Evolutionary conservation across 345 rosid species (phyloP).

Genomic region (Barbarea vulgaris): DNA sequence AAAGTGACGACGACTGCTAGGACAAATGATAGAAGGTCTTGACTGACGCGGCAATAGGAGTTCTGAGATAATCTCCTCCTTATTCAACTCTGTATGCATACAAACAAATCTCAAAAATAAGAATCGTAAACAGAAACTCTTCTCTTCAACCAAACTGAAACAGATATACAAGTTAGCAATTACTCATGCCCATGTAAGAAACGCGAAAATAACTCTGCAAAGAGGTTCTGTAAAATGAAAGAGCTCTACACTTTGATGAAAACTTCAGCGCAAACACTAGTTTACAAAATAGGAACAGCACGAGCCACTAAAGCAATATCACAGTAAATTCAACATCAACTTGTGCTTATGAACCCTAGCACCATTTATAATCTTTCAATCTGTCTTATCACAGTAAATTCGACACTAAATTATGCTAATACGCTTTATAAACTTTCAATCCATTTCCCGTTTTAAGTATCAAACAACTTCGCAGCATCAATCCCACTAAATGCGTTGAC

Average conservation of each 20-base stretch:
- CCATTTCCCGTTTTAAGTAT: background rate
- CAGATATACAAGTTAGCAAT: conserved; percentile 10
- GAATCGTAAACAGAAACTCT: background rate
- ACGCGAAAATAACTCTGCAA: background rate
- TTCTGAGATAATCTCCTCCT: conserved; percentile 74
- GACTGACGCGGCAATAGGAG: conserved; percentile 47
- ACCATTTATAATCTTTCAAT: background rate
- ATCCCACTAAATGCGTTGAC: background rate
- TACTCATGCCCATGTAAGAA: conserved; percentile 5
- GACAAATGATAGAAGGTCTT: conserved; percentile 46
- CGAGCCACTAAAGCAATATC: conserved; percentile 7
- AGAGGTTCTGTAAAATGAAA: conserved; percentile 1
- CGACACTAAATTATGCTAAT: background rate
- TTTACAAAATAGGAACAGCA: conserved; percentile 10
- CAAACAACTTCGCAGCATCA: conserved; percentile 26
- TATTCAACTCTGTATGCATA: conserved; percentile 55
- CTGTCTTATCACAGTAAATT: background rate
- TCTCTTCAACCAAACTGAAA: conserved; percentile 2
- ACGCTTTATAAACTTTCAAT: background rate
- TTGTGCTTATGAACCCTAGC: conserved; percentile 1
- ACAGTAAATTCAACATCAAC: conserved; percentile 5
- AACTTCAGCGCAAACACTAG: conserved; percentile 8
- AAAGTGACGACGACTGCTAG: conserved; percentile 43
- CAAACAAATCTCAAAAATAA: conserved; percentile 22
- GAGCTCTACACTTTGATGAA: conserved; percentile 9